Base-by-base conservation (phyloP, 2,329 filamentous ascomycete genomes). In the Niveomyces coronatus region DNA sequence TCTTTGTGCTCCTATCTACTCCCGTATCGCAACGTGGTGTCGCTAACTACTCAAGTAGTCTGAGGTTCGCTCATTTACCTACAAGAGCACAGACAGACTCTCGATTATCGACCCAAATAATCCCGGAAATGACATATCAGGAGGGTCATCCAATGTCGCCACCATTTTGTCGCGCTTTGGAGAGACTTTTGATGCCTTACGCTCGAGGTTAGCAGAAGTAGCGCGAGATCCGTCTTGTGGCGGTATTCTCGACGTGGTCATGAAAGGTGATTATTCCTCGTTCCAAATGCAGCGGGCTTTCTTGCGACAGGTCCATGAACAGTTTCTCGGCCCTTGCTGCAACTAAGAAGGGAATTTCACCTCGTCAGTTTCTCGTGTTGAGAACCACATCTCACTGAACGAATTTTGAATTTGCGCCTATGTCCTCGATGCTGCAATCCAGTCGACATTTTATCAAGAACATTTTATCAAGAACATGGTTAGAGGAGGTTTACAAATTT, bases 51-150 rank as follows among this genome's bases (percentile, higher is more conserved):
- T 22, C 4, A 22, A 26, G 36, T 30, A 75, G 70, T 58, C 53
- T 26, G 53, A 65, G 18, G 67, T 71, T 13, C 55, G 45, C 20
- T 53, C 52, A 1, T 55, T 78, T 36, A 57, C 66, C 4, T 76
- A 80, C 51, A 74, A 72, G 49, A 79, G 79, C 50, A 60, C 57
- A 11, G 69, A 81, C 35, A 77, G 86, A 2, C 68, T 98, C 2
- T 84, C 82, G 8, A 94, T 98, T 50, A 82, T 94, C 42, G 91
- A 98, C 53, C 91, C 91, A 0, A 94, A 96, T 57, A 83, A 85
- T 42, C 57, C 74, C 0, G 64, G 70, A 18, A 96, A 96, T 55
- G 91, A 98, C 52, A 91, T 98, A 18, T 81, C 91, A 0, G 87
- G 87, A 9, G 88, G 88, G 9, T 91, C 87, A 0, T 71, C 67